Percentiles rank a stretch among this genome's conserved stretches.
Evolutionary conservation across 257 asterid species (phyloP).

Genomic region (Solanum habrochaites): DNA sequence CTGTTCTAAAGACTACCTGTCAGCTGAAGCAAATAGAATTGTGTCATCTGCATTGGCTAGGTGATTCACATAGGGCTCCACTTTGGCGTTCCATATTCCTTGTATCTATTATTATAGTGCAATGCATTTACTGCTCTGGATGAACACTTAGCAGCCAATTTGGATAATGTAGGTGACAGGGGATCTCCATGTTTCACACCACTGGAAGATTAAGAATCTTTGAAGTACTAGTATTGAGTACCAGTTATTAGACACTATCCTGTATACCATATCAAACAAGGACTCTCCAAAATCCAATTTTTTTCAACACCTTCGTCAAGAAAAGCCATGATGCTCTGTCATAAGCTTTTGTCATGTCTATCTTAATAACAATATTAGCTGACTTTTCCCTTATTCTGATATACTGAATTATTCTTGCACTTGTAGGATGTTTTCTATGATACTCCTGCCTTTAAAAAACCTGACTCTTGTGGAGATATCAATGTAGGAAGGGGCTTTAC

Average conservation of each 20-base stretch:
- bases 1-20: background rate
- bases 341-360: background rate
- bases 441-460: background rate
- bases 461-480: background rate
- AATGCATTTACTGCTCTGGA: background rate
- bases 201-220: background rate
- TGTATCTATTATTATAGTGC: background rate
- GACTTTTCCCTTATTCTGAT: background rate
- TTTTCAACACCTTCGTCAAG: background rate
- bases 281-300: background rate
- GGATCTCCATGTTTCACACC: background rate
- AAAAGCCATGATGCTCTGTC: background rate
- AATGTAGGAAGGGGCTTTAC: background rate
- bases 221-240: background rate
- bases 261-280: background rate
- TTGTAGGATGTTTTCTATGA: background rate
- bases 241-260: background rate
- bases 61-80: background rate
- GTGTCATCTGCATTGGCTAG: background rate
- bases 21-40: background rate
- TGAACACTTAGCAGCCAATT: background rate
- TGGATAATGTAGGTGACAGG: background rate
- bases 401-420: background rate
- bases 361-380: background rate
- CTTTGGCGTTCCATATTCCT: background rate